A percentile compares a stretch with the other conserved stretches of the same genome.
phyloP scores from a whole-genome alignment of 2,329 filamentous ascomycete species.

The Bipolaris zeicola region DNA sequence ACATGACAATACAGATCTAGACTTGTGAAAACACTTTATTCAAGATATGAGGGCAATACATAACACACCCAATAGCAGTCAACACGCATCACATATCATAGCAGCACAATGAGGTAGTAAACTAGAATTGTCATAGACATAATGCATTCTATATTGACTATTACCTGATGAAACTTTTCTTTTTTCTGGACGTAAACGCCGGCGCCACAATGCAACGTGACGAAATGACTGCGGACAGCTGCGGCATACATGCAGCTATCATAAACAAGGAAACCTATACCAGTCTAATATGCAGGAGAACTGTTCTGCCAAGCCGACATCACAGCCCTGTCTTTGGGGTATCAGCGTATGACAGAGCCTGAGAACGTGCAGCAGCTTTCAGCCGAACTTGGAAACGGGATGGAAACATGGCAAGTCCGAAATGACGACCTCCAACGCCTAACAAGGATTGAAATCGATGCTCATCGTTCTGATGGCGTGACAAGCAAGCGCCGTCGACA shows the following conservation, averaged over 20 bases:
- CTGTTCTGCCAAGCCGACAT: constrained; percentile 16
- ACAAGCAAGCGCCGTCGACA: constrained; percentile 6
- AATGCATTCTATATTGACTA: constrained; percentile 35
- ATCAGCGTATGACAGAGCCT: constrained; percentile 36
- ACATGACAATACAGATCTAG: too few species aligned
- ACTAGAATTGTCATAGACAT: constrained; percentile 4
- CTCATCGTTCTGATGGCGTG: constrained; percentile 12
- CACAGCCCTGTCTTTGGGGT: constrained; percentile 35
- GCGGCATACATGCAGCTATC: constrained; percentile 12
- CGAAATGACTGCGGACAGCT: constrained; percentile 11
- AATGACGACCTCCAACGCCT: constrained; percentile 30
- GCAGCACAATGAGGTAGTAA: background rate
- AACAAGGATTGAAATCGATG: constrained; percentile 16
- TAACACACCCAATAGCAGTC: background rate
- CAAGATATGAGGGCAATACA: background rate
- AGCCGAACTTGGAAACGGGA: constrained; percentile 10
- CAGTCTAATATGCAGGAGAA: constrained; percentile 34
- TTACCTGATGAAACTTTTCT: constrained; percentile 36
- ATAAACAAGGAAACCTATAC: constrained; percentile 28
- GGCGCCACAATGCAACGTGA: constrained; percentile 33
- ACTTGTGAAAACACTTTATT: too few species aligned
- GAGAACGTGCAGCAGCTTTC: constrained; percentile 15
- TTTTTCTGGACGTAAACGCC: constrained; percentile 35
- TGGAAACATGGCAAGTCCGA: constrained; percentile 14
- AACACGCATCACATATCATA: background rate